A percentile compares a stretch with the other conserved stretches of the same genome.
Evolutionary conservation across 2,329 filamentous ascomycete species (phyloP).

Genomic region (Monosporascus sp.): DNA sequence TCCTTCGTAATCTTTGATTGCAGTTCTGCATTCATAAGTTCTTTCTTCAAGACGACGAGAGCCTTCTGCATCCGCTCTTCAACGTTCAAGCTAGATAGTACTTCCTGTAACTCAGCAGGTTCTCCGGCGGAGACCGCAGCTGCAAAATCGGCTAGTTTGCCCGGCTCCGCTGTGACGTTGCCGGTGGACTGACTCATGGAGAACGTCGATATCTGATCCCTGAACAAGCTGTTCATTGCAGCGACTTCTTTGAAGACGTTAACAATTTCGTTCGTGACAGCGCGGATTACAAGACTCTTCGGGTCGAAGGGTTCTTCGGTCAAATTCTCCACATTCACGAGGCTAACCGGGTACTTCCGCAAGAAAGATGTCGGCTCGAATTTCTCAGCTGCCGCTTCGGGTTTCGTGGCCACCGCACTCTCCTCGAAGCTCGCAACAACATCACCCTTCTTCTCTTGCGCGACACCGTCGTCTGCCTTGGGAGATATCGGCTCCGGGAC

Average conservation of each 20-base stretch:
- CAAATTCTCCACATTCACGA: slow-evolving; percentile 94
- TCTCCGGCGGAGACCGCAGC: slow-evolving; percentile 95
- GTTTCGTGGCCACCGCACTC: slow-evolving; percentile 56
- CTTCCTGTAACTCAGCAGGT: slow-evolving; percentile 85
- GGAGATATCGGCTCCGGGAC: slow-evolving; percentile 55
- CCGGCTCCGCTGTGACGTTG: slow-evolving; percentile 91
- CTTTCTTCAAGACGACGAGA: slow-evolving; percentile 89
- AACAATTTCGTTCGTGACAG: slow-evolving; percentile 94
- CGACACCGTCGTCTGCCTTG: slow-evolving; percentile 48
- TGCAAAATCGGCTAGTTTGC: slow-evolving; percentile 93
- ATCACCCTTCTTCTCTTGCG: slow-evolving; percentile 74
- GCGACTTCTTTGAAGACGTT: slow-evolving; percentile 99
- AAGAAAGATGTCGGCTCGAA: slow-evolving; percentile 91
- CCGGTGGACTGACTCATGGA: slow-evolving; percentile 92
- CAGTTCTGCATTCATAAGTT: slow-evolving; percentile 95
- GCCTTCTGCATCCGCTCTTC: slow-evolving; percentile 91
- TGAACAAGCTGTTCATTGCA: slow-evolving; percentile 86
- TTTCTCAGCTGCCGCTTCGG: slow-evolving; percentile 43
- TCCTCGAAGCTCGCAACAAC: slow-evolving; percentile 98
- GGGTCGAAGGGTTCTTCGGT: slow-evolving; percentile 83
- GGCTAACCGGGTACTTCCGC: slow-evolving; percentile 82
- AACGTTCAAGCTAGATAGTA: slow-evolving; percentile 81
- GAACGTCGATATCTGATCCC: slow-evolving; percentile 96
- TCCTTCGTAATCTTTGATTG: slow-evolving; percentile 98
- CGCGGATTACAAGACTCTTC: slow-evolving; percentile 82